Conservation (phyloP, 169 alveolate genomes). For the Plasmodium berghei region DNA sequence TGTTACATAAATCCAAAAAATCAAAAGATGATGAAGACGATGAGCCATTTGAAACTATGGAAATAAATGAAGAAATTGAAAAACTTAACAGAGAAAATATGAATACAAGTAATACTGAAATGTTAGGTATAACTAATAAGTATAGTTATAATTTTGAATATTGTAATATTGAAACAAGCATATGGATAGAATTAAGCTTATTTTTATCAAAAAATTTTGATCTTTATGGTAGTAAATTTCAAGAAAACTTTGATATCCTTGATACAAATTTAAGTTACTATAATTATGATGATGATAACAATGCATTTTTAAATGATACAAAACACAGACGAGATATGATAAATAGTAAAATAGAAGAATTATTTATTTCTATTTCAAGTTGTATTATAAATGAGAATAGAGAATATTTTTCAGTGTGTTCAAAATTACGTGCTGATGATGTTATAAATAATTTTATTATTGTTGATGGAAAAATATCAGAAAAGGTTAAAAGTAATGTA, state of each 20-base stretch:
- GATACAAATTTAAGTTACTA: slow-evolving; percentile 38
- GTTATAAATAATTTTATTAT: slow-evolving; percentile 71
- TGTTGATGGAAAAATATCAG: slow-evolving; percentile 58
- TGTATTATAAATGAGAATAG: slow-evolving; percentile 62
- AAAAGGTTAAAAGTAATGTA: slow-evolving; percentile 48
- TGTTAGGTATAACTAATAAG: slow-evolving; percentile 55
- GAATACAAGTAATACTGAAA: slow-evolving; percentile 6
- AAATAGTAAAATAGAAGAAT: slow-evolving; percentile 65
- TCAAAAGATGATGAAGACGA: slow-evolving; percentile 23
- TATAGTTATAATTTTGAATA: slow-evolving; percentile 60
- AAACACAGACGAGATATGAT: slow-evolving; percentile 48
- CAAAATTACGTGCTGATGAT: slow-evolving; percentile 53
- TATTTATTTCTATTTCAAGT: slow-evolving; percentile 58
- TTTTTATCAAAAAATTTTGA: slow-evolving; percentile 66
- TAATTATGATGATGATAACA: slow-evolving; percentile 45
- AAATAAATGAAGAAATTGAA: slow-evolving; percentile 64
- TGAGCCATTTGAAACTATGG: slow-evolving; percentile 24
- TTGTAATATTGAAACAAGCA: slow-evolving; percentile 75
- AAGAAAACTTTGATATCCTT: slow-evolving; percentile 66
- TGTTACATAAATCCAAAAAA: slow-evolving; percentile 39
- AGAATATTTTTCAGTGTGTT: slow-evolving; percentile 52
- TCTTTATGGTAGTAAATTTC: slow-evolving; percentile 49
- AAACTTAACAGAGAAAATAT: slow-evolving; percentile 35
- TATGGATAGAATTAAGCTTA: slow-evolving; percentile 71
- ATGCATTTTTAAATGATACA: slow-evolving; percentile 69